Percentiles rank a stretch among this genome's conserved stretches.
phyloP scores from a whole-genome alignment of 345 rosid species.

The Aethionema arabicum region DNA sequence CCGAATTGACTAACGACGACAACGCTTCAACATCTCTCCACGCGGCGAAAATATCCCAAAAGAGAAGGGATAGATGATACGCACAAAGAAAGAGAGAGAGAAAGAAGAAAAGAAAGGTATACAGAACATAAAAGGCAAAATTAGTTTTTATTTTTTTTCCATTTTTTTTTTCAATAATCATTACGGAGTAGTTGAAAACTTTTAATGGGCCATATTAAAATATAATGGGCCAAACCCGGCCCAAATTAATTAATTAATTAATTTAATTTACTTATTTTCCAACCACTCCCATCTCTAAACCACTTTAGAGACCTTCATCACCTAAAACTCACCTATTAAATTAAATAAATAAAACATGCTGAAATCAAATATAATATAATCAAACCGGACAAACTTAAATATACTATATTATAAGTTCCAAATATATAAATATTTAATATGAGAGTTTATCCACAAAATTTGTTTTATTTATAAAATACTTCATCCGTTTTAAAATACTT shows the following conservation, averaged over 20 bases:
- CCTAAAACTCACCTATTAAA: constrained; percentile 11
- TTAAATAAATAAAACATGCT: no score
- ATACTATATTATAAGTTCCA: no score
- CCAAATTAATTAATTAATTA: neutral
- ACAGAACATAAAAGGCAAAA: neutral
- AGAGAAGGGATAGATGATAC: constrained; percentile 33
- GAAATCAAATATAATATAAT: no score
- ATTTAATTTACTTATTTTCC: constrained; percentile 3
- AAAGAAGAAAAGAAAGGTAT: neutral
- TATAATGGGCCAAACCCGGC: constrained; percentile 14
- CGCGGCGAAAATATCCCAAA: constrained; percentile 39
- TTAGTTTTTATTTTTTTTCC: neutral
- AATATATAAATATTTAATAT: neutral
- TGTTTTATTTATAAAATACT: no score
- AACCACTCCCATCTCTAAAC: constrained; percentile 14
- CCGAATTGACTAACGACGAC: constrained; percentile 41
- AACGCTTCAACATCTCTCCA: constrained; percentile 33
- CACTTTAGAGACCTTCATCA: neutral
- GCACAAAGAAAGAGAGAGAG: constrained; percentile 1
- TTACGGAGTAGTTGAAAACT: constrained; percentile 30
- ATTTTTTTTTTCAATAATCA: neutral
- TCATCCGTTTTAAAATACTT: no score
- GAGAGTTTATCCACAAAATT: constrained; percentile 13
- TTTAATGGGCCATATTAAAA: constrained; percentile 24
- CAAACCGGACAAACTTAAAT: no score